Base-by-base conservation (phyloP, 768 basidiomycete genomes). In the Hemileccinum rubropunctum region DNA sequence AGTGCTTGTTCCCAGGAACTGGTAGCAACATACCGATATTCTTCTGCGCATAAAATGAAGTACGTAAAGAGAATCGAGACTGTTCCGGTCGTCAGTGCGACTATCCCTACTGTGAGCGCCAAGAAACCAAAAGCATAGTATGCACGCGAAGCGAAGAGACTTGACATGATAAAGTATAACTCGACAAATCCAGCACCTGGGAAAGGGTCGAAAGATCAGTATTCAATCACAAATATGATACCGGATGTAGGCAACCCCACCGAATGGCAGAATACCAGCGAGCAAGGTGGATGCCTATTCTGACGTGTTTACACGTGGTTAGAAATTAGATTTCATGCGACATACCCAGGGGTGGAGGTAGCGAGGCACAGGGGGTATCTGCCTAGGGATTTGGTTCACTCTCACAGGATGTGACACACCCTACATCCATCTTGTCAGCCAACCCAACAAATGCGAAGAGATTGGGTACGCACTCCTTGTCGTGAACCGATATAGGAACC, bases 61-160 rank as follows among this genome's bases (percentile, higher is more conserved):
- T 98, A 94, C 4, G 86, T 85, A 67, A 90, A 90, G 14, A 91
- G 76, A 54, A 98, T 91, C 5, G 91, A 82, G 35, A 94, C 88
- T 0, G 95, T 95, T 4, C 93, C 95, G 0, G 92, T 88, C 14
- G 93, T 97, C 27, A 98, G 72, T 42, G 78, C 78, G 23, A 94
- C 89, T 26, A 98, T 83, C 13, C 79, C 78, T 44, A 88, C 87
- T 0, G 93, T 95, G 47, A 98, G 72, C 23, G 92, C 88, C 38
- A 98, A 71, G 73, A 98, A 98, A 14, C 95, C 95, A 64, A 98
- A 98, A 11, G 95, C 95, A 66, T 97, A 98, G 71, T 94, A 95
- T 39, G 88, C 89, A 30, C 91, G 80, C 10, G 91, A 88, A 20
- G 94, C 94, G 60, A 97, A 98, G 23, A 98, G 76, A 60, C 86